A percentile compares a stretch with the other conserved stretches of the same genome.
Evolutionary conservation across 805 yeast genomes (phyloP).

Genomic region (Pichia nanzhaoensis): DNA sequence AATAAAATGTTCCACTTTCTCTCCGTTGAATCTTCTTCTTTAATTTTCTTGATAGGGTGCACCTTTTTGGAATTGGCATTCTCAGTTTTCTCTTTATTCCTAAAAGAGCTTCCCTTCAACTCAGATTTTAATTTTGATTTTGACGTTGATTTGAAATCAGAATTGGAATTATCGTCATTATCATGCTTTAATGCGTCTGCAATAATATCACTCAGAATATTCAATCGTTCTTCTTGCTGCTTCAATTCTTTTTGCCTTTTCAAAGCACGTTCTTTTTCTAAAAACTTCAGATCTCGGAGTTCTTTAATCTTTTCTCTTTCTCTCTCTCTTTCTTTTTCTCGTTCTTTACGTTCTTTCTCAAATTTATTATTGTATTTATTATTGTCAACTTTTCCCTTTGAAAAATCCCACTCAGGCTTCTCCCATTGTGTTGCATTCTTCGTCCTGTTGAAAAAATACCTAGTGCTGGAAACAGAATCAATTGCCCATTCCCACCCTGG

Average conservation of each 20-base stretch:
- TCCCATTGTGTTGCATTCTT: slow-evolving; percentile 53
- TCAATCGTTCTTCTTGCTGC: slow-evolving; percentile 21
- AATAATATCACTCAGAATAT: slow-evolving; percentile 25
- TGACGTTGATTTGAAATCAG: too few species aligned
- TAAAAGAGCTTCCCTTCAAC: too few species aligned
- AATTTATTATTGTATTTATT: not conserved
- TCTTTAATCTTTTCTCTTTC: slow-evolving; percentile 26
- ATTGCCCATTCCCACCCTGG: slow-evolving; percentile 60
- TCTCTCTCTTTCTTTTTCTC: slow-evolving; percentile 11
- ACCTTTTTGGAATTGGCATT: not conserved
- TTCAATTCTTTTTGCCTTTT: slow-evolving; percentile 24
- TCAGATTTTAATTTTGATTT: too few species aligned
- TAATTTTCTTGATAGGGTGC: slow-evolving; percentile 20
- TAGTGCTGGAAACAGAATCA: slow-evolving; percentile 37
- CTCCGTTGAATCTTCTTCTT: not conserved
- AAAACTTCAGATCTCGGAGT: slow-evolving; percentile 23
- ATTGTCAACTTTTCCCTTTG: too few species aligned
- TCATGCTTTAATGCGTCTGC: slow-evolving; percentile 22
- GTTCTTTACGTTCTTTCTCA: slow-evolving; percentile 11
- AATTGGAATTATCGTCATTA: not conserved
- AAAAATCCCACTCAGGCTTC: slow-evolving; percentile 33
- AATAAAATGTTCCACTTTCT: slow-evolving; percentile 42
- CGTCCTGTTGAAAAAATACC: slow-evolving; percentile 50
- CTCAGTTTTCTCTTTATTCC: not conserved
- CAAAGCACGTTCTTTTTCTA: slow-evolving; percentile 32